These are phyloP conservation scores for Miscanthus lutarioriparius DNA, from an alignment of 176 grass and related monocot species.

Conservation along the genomic window DNA sequence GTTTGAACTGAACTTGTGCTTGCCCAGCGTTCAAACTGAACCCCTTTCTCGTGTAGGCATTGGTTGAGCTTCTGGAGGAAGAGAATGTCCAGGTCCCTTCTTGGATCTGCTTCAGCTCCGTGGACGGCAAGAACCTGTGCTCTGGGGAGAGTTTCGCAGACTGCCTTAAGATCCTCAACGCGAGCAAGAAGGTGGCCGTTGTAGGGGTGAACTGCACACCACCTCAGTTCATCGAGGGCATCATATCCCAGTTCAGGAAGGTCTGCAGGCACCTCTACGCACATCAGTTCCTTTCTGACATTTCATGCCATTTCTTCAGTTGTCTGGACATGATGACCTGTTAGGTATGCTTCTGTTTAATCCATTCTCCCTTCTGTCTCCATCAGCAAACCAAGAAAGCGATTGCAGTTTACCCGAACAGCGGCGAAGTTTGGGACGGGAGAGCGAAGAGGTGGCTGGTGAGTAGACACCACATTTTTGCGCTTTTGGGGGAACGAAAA, in stretches of 20 bases:
- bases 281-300: background rate
- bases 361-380: background rate
- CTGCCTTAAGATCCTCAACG: constrained; percentile 59
- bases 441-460: constrained; percentile 82
- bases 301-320: background rate
- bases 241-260: constrained; percentile 68
- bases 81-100: constrained; percentile 73
- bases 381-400: constrained; percentile 70
- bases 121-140: constrained; percentile 60
- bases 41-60: constrained; percentile 41
- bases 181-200: constrained; percentile 48
- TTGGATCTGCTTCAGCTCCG: constrained; percentile 88
- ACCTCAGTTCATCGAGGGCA: constrained; percentile 66
- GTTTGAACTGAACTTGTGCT: background rate
- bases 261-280: constrained; percentile 9
- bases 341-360: background rate
- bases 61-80: constrained; percentile 70
- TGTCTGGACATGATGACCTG: background rate
- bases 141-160: constrained; percentile 71
- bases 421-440: constrained; percentile 80
- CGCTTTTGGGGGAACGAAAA: background rate
- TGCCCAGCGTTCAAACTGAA: background rate
- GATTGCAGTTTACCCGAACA: constrained; percentile 83
- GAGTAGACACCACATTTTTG: constrained; percentile 23
- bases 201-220: constrained; percentile 84